Conservation (phyloP, 148 eudicot species). For the Persicaria maculosa region DNA sequence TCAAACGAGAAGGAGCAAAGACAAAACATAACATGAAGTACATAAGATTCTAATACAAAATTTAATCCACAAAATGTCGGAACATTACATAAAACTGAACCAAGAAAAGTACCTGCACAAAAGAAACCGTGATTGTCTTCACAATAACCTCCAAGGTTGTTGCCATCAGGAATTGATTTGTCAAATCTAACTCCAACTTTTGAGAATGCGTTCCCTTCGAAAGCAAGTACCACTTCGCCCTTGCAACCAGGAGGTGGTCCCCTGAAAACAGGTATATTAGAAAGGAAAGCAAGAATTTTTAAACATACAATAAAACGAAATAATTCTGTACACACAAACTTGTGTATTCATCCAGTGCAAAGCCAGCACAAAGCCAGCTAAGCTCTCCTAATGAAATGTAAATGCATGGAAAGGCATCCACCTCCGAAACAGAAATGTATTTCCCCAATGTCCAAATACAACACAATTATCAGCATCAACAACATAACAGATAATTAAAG, state of each 20-base stretch:
- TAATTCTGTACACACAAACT: neutral
- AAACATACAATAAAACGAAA: neutral
- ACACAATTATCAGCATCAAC: neutral
- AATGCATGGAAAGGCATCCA: neutral
- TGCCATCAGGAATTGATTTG: slow-evolving; percentile 68
- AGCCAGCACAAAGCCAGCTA: neutral
- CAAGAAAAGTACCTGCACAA: slow-evolving; percentile 57
- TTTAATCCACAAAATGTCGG: neutral
- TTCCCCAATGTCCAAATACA: neutral
- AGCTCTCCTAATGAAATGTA: neutral
- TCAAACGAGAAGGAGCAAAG: neutral
- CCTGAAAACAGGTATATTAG: slow-evolving; percentile 27
- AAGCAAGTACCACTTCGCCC: slow-evolving; percentile 82
- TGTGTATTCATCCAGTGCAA: neutral
- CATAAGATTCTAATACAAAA: slow-evolving; percentile 4
- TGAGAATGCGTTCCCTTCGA: slow-evolving; percentile 70
- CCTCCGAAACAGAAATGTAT: neutral
- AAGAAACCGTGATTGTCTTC: slow-evolving; percentile 89
- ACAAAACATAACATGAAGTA: slow-evolving; percentile 1
- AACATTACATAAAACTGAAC: neutral
- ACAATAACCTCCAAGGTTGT: slow-evolving; percentile 83
- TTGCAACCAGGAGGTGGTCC: slow-evolving; percentile 72
- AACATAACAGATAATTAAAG: neutral
- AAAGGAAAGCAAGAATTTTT: neutral
- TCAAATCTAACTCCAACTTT: slow-evolving; percentile 97